Evolutionary conservation across 1,139 yeast genomes (phyloP).

Genomic region (Chernovozyma aurita): DNA sequence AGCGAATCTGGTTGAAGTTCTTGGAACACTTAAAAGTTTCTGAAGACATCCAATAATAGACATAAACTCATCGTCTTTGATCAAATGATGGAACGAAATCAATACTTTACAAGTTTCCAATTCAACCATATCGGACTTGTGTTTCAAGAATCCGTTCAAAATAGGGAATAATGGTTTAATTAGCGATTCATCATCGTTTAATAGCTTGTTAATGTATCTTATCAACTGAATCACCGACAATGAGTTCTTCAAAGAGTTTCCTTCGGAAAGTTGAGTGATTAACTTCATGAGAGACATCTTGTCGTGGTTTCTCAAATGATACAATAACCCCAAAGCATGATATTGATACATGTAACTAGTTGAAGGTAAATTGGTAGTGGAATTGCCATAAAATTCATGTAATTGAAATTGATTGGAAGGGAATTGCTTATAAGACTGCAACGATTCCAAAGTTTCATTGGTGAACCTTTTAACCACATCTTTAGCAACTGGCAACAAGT

Average conservation of each 20-base stretch:
- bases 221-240: slow-evolving; percentile 82
- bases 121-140: slow-evolving; percentile 86
- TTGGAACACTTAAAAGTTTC: slow-evolving; percentile 77
- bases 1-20: slow-evolving; percentile 86
- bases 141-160: slow-evolving; percentile 67
- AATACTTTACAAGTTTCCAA: slow-evolving; percentile 90
- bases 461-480: slow-evolving; percentile 92
- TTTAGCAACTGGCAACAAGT: slow-evolving; percentile 81
- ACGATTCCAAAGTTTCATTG: slow-evolving; percentile 88
- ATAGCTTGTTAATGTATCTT: slow-evolving; percentile 71
- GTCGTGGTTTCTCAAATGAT: slow-evolving; percentile 85
- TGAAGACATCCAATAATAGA: slow-evolving; percentile 70
- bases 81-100: slow-evolving; percentile 53
- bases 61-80: slow-evolving; percentile 59
- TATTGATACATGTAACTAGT: slow-evolving; percentile 86
- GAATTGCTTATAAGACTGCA: slow-evolving; percentile 63
- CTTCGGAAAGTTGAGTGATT: slow-evolving; percentile 72
- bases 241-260: slow-evolving; percentile 57
- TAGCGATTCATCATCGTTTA: slow-evolving; percentile 55
- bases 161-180: slow-evolving; percentile 57
- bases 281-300: slow-evolving; percentile 91
- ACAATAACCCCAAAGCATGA: slow-evolving; percentile 89
- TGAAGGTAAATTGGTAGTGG: slow-evolving; percentile 50
- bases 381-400: slow-evolving; percentile 51
- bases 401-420: slow-evolving; percentile 53